A percentile compares a stretch with the other conserved stretches of the same genome.
These are phyloP conservation scores for Diaporthe caulivora DNA, from an alignment of 2,329 filamentous ascomycete genomes.

Conservation along the genomic window DNA sequence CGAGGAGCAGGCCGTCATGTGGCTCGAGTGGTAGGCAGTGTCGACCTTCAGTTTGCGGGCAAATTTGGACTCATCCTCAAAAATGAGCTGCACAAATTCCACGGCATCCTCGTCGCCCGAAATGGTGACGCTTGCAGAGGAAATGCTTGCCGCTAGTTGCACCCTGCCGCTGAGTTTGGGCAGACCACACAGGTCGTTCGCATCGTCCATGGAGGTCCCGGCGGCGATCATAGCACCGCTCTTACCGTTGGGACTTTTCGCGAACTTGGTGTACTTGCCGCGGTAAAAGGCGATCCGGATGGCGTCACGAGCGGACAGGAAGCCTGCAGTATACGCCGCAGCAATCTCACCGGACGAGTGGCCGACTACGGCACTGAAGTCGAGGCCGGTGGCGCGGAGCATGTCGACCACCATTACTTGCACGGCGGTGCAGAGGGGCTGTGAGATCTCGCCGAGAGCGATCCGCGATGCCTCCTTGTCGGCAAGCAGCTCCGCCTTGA, in stretches of 20 bases:
- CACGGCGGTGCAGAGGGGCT: constrained; percentile 52
- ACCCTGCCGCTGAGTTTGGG: constrained; percentile 43
- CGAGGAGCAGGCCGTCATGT: constrained; percentile 47
- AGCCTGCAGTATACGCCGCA: constrained; percentile 36
- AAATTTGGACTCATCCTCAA: constrained; percentile 46
- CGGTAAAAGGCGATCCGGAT: constrained; percentile 45
- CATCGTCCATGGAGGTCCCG: constrained; percentile 24
- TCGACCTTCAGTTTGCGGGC: constrained; percentile 51
- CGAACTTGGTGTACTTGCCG: constrained; percentile 21
- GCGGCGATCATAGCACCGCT: constrained; percentile 35
- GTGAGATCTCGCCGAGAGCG: constrained; percentile 31
- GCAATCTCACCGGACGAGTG: constrained; percentile 45
- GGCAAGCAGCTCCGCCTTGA: constrained; percentile 28
- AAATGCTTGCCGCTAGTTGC: constrained; percentile 47
- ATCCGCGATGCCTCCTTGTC: constrained; percentile 34
- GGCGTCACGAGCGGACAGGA: constrained; percentile 41
- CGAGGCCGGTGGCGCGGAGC: constrained; percentile 43
- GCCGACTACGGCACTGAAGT: constrained; percentile 45
- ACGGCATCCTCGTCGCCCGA: constrained; percentile 48
- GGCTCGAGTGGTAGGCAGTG: constrained; percentile 55
- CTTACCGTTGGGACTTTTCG: neutral
- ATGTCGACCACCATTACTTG: constrained; percentile 54
- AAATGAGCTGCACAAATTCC: constrained; percentile 41
- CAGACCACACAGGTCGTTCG: constrained; percentile 39
- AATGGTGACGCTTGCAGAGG: constrained; percentile 46